Evolutionary conservation across 306 rosid genomes (phyloP).

Genomic region (Canavalia ensiformis): DNA sequence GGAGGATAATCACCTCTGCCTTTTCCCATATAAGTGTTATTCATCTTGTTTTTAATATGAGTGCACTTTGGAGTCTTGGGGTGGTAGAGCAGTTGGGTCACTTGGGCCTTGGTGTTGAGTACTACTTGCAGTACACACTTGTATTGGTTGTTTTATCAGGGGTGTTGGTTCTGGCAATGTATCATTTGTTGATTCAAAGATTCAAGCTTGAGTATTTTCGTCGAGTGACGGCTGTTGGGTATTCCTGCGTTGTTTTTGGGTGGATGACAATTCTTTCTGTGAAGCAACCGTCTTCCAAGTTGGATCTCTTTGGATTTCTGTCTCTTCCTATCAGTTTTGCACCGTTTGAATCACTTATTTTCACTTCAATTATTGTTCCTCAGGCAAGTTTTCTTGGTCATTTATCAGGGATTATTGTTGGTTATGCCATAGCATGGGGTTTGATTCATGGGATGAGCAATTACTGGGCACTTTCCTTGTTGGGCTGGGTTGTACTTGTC

Average conservation of each 20-base stretch:
- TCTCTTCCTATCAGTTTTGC: slow-evolving; percentile 98
- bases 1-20: slow-evolving; percentile 95
- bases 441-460: slow-evolving; percentile 92
- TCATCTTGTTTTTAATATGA: slow-evolving; percentile 97
- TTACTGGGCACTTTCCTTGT: slow-evolving; percentile 84
- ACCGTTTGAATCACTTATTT: slow-evolving; percentile 91
- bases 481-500: slow-evolving; percentile 82
- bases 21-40: slow-evolving; percentile 90
- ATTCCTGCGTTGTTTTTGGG: slow-evolving; percentile 99
- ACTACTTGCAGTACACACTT: slow-evolving; percentile 93
- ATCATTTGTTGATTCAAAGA: slow-evolving; percentile 83
- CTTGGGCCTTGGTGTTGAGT: slow-evolving; percentile 83
- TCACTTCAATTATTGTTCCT: slow-evolving; percentile 94
- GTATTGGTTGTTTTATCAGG: slow-evolving; percentile 87
- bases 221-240: slow-evolving; percentile 92
- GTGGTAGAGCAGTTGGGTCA: slow-evolving; percentile 76
- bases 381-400: slow-evolving; percentile 98
- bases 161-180: slow-evolving; percentile 74
- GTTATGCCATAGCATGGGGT: slow-evolving; percentile 98
- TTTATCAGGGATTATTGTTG: slow-evolving; percentile 91
- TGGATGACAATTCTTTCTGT: slow-evolving; percentile 99
- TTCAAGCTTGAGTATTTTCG: slow-evolving; percentile 91
- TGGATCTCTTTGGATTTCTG: slow-evolving; percentile 93
- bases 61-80: slow-evolving; percentile 99
- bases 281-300: slow-evolving; percentile 89